Evolutionary conservation across 2,329 filamentous ascomycete species (phyloP), one percentile per base, ranked within the genome.

Genomic region (Colletotrichum acutatum): DNA sequence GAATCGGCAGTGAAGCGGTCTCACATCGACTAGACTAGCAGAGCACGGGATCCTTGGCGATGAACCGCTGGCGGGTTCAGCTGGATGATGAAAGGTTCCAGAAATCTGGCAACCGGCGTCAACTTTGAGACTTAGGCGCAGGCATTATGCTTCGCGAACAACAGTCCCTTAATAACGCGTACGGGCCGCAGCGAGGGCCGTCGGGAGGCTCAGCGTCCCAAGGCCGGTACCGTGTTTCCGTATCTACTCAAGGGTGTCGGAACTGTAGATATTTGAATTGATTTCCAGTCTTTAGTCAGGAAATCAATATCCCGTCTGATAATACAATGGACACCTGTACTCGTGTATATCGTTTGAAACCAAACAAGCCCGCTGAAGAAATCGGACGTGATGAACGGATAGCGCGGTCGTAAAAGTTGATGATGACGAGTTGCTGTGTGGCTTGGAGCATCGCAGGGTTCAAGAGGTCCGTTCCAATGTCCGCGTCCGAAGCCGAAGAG

Each of bases 391-490:
- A 68, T 58, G 59, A 34, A 24, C 58, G 52, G 54, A 70, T 53
- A 24, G 22, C 24, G 61, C 52, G 64, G 57, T 42, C 16, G 34
- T 52, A 42, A 26, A 57, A n/a, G 32, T 12, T 34, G 58, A 58
- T 34, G 52, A 58, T 62, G 57, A 62, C 57, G 57, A 61, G 64
- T 68, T 72, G 37, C 34, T 54, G 68, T 54, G 65, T 68, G 65
- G 69, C 69, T 68, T 72, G 65, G 69, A 72, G 32, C 24, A 61
- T 49, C 16, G 49, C 64, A 61, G 63, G 63, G 62, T 53, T 59
- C 16, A 63, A 62, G 42, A 26, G 66, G 34, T 16, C 59, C 64
- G 54, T 67, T 34, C 64, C 34, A 67, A 37, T 60, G 68, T 46
- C 56, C 24, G 42, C 26, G 64, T 32, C 42, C 30, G 46, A 67